Base-by-base conservation (phyloP, 306 rosid species). In the Myrica gale region DNA sequence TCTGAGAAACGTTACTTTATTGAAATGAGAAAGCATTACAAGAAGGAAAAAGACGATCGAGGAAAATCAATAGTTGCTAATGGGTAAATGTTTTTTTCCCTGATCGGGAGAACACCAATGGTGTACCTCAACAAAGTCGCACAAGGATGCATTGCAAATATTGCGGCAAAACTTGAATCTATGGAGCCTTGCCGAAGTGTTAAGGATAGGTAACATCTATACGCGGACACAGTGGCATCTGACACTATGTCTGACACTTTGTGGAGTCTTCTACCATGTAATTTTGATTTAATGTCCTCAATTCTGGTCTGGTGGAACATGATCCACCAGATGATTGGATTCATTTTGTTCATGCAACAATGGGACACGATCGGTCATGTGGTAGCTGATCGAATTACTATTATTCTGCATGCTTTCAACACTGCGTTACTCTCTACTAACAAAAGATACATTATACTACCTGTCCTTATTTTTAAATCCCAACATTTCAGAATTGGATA, bases 101-200 rank as follows among this genome's bases (percentile, higher is more conserved):
- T 94, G 89, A 90, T 92, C 67, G 98, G 98, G 26, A 88, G 90
- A 44, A 94, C 98, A 17, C 98, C 98, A 10, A 94, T 94, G 98
- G 82, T 94, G n/a, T 92, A 92, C 88, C 95, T 94, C 70, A 94
- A 92, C 80, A 92, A 87, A 73, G 95, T 92, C 73, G 82, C 93
- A 0, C 90, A 83, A 62, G 96, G 93, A 9, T 94, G 98, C 51
- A 86, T 86, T 68, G 97, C 95, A 45, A 90, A 88, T 19, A 60
- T 94, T 89, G 98, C 97, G 60, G 96, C 98, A 39, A 94, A 94
- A 79, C 98, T 94, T 17, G 98, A 94, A 84, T 92, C 92, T 60
- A 94, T 94, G 98, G 88, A 90, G 78, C 98, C 97, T 21, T 94
- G 98, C 77, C 88, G 96, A 79, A 94, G 98, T 80, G 98, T 94